Evolutionary conservation across 129 eudicot genomes (phyloP), one percentile per base, ranked within the genome.

Genomic region (Flaveria sonorensis): DNA sequence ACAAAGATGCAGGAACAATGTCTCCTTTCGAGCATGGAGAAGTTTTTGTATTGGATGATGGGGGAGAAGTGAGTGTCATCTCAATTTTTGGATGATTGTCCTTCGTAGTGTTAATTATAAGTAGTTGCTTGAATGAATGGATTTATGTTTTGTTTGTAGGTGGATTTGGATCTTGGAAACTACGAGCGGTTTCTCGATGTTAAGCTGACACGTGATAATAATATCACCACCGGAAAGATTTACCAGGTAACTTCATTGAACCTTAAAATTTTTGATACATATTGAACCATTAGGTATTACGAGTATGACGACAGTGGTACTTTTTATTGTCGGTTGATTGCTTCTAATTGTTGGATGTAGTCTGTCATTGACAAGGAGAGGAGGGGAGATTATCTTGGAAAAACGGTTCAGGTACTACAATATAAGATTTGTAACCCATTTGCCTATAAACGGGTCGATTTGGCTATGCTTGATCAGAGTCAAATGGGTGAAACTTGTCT

Each of bases 21-120:
- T 94, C 98, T 55, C 98, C 98, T 46, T 91, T 94, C 16, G 98
- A 94, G 82, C 98, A 94, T 76, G 98, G 98, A 55, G 98, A 94
- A 85, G 98, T 94, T 18, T 94, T 80, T 74, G 98, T 94, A 51
- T 82, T 94, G 77, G 98, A 94, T 80, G 98, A 94, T 75, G 98
- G 98, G 6, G 98, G 98, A 73, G 98, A 94, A 92, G 98, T 94
- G 85, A 80, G 72, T 42, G 7, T 46, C 66, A 78, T 79, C 15
- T 64, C 13, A 39, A 11, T 24, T 23, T 55, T 45, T 18, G 13
- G 3, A 19, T 21, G 10, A 18, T 18, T 32, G 48, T 4, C 36
- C 18, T 30, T 66, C 11, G 21, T 57, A 73, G 53, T 16, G 11
- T 63, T 48, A 10, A 1, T 62, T n/a, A 62, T 24, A 74, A 74